Evolutionary conservation across 192 early-diverging fungal species (phyloP), one percentile per base, ranked within the genome.

Genomic region (Mortierella hygrophila): DNA sequence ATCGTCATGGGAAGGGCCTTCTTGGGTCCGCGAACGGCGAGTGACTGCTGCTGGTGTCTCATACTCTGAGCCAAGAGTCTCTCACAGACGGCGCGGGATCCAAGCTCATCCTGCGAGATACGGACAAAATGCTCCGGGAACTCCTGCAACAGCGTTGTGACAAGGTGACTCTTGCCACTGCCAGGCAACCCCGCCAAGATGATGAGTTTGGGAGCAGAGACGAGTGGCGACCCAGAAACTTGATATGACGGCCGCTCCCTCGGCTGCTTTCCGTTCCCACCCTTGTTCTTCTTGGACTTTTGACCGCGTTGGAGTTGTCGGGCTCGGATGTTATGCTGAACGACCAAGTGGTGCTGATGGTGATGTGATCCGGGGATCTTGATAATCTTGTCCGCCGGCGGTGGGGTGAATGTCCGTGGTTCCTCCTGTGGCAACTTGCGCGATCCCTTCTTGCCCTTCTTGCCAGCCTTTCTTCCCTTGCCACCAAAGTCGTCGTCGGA

Each of bases 291-390:
- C 47, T 86, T 86, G 23, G 79, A 72, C 38, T 86, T 86, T 78
- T 86, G 79, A 26, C 84, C 84, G 6, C 84, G 73, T 29, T 85
- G 84, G 69, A 86, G 75, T 46, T 85, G 74, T 38, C 74, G 74
- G 20, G 84, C 84, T n/a, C 84, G 78, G 6, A 79, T 75, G 40
- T 86, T 86, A n/a, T 86, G 84, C 44, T 86, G 84, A 42, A 86
- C 84, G 26, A 86, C 54, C 18, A 86, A 41, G 38, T 86, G 84
- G 35, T 86, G 84, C 29, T 86, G 84, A 23, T 86, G 84, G 42
- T 86, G 83, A 3, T 75, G 75, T 11, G 79, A 81, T 18, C 84
- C 84, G 18, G 84, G 84, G 42, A 86, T 71, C 38, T 80, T 80
- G 63, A 86, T 86, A 46, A 86, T 86, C 71, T 86, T 86, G 52